phyloP scores from a whole-genome alignment of 2,329 filamentous ascomycete genomes.

The Cadophora gregata region DNA sequence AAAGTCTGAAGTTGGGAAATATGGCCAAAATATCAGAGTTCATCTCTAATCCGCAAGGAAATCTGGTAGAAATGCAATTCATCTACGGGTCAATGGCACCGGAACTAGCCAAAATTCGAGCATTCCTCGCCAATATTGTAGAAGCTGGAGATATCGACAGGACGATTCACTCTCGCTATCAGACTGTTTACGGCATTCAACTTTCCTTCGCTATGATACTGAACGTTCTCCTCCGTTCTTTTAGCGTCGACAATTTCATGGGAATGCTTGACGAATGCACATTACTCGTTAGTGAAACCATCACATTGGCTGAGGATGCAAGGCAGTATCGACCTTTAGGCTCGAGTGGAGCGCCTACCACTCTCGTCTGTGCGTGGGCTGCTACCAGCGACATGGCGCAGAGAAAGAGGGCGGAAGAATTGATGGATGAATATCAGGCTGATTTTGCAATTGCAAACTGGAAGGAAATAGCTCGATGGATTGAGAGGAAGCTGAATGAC shows the following conservation, averaged over 20 bases:
- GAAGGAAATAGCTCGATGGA: constrained; percentile 5
- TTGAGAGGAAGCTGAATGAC: not conserved
- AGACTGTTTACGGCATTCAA: constrained; percentile 10
- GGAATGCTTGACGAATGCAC: not conserved
- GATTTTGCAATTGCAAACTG: constrained; percentile 11
- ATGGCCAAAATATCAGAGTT: constrained; percentile 4
- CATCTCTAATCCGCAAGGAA: not conserved
- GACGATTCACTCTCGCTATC: constrained; percentile 9
- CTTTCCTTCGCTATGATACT: constrained; percentile 10
- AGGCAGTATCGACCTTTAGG: constrained; percentile 7
- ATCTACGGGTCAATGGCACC: constrained; percentile 8
- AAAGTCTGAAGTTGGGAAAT: constrained; percentile 12
- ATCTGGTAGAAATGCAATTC: constrained; percentile 6
- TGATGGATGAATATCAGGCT: constrained; percentile 10
- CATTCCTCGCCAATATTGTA: constrained; percentile 4
- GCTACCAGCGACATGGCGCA: not conserved
- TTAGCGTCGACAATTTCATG: constrained; percentile 1
- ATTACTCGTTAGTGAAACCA: not conserved
- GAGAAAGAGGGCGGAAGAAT: not conserved
- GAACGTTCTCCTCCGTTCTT: constrained; percentile 3
- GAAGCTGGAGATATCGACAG: not conserved
- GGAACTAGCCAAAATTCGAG: constrained; percentile 1
- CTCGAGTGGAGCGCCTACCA: constrained; percentile 1
- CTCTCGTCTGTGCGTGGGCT: constrained; percentile 10
- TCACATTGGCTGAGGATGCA: not conserved